Conservation (phyloP, 129 eudicot genomes). For the Artemisia annua region DNA sequence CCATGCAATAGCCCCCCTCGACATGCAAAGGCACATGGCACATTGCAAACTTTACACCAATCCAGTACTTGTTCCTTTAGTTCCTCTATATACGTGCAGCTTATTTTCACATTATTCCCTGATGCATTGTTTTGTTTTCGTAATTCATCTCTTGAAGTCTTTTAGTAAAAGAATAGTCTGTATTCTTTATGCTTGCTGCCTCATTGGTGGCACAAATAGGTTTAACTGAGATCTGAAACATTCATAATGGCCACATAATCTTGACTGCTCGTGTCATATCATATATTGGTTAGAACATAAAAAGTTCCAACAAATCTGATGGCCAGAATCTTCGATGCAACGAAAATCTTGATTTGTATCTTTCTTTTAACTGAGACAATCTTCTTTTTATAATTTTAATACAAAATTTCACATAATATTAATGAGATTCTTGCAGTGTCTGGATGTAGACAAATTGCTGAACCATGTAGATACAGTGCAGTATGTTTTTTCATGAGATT, state of each 20-base stretch:
- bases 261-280: constrained; percentile 9
- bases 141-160: constrained; percentile 2
- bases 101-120: not conserved
- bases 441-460: not conserved
- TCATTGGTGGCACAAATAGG: not conserved
- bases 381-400: not conserved
- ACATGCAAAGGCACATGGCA: not conserved
- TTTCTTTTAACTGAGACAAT: not conserved
- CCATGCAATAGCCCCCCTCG: not conserved
- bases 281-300: constrained; percentile 12
- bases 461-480: not conserved
- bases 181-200: not conserved
- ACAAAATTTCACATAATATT: not conserved
- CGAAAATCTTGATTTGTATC: not conserved
- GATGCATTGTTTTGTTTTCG: not conserved
- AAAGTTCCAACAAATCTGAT: not conserved
- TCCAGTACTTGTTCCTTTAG: not conserved
- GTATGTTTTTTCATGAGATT: not conserved
- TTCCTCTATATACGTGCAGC: not conserved
- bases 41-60: not conserved
- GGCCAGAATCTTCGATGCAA: not conserved
- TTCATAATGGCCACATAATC: not conserved
- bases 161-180: not conserved
- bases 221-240: not conserved
- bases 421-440: not conserved